A percentile compares a stretch with the other conserved stretches of the same genome.
phyloP scores from a whole-genome alignment of 129 eudicot species.

The Heracleum sosnowskyi region DNA sequence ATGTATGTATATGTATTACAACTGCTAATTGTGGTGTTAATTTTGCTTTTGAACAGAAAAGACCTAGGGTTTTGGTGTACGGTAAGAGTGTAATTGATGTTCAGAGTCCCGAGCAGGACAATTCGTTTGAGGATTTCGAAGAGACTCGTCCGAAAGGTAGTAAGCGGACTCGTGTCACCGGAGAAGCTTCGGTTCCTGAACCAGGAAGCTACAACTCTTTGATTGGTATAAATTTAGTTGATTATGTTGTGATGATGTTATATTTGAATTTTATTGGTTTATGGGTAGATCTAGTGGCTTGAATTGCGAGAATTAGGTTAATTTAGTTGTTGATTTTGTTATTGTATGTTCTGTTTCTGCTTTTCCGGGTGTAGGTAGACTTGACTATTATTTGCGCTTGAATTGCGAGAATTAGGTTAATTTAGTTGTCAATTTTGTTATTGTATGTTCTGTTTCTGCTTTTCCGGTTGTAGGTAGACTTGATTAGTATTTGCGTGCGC shows the following conservation, averaged over 20 bases:
- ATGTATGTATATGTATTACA: background rate
- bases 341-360: background rate
- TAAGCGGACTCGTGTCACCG: conserved; percentile 31
- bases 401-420: background rate
- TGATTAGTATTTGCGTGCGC: too few relatives aligned
- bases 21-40: conserved; percentile 9
- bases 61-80: conserved; percentile 52
- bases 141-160: conserved; percentile 43
- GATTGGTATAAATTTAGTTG: conserved; percentile 37
- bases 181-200: conserved; percentile 32
- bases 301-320: background rate
- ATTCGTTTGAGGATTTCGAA: conserved; percentile 54
- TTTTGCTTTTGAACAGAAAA: conserved; percentile 34
- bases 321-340: background rate
- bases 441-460: background rate
- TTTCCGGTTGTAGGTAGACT: background rate
- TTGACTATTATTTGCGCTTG: background rate
- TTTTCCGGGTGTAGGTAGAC: background rate
- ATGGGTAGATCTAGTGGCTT: background rate
- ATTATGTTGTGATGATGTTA: background rate
- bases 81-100: conserved; percentile 13
- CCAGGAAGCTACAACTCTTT: conserved; percentile 26
- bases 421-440: background rate
- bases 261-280: background rate
- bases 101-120: conserved; percentile 36